phyloP scores from a whole-genome alignment of 2,329 filamentous ascomycete genomes.

The Aspergillus aculeatus region DNA sequence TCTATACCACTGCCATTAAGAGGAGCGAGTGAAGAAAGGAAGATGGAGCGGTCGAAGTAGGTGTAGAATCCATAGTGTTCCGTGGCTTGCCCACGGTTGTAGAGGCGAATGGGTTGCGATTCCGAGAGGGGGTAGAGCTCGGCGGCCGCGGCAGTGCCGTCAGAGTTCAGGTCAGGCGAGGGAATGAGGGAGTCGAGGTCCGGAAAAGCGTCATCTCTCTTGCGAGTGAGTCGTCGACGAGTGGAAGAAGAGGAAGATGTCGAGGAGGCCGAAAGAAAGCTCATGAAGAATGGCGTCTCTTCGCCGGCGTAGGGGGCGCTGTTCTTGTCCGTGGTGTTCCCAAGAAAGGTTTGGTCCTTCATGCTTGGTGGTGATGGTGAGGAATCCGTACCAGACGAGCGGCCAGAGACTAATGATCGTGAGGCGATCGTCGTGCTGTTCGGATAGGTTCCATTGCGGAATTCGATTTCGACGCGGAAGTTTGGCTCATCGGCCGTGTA shows the following conservation, averaged over 20 bases:
- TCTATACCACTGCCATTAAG: slow-evolving; percentile 50
- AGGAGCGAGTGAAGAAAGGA: slow-evolving; percentile 62
- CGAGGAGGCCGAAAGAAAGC: slow-evolving; percentile 52
- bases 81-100: slow-evolving; percentile 72
- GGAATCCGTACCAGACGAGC: slow-evolving; percentile 39
- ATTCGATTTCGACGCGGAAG: slow-evolving; percentile 73
- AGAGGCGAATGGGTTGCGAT: slow-evolving; percentile 77
- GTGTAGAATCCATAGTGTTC: slow-evolving; percentile 95
- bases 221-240: slow-evolving; percentile 34
- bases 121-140: slow-evolving; percentile 67
- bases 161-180: slow-evolving; percentile 58
- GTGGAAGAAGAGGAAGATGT: slow-evolving; percentile 39
- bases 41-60: slow-evolving; percentile 85
- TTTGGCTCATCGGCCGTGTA: slow-evolving; percentile 70
- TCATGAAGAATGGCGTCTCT: slow-evolving; percentile 84
- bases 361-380: slow-evolving; percentile 51
- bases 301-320: slow-evolving; percentile 74
- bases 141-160: slow-evolving; percentile 72
- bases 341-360: slow-evolving; percentile 75
- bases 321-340: slow-evolving; percentile 79
- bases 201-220: slow-evolving; percentile 34
- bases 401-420: slow-evolving; percentile 35
- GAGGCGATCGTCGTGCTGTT: slow-evolving; percentile 61
- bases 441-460: slow-evolving; percentile 54
- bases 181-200: slow-evolving; percentile 61